Evolutionary conservation across 805 yeast species (phyloP).

Genomic region (Grigorovia jiainica): DNA sequence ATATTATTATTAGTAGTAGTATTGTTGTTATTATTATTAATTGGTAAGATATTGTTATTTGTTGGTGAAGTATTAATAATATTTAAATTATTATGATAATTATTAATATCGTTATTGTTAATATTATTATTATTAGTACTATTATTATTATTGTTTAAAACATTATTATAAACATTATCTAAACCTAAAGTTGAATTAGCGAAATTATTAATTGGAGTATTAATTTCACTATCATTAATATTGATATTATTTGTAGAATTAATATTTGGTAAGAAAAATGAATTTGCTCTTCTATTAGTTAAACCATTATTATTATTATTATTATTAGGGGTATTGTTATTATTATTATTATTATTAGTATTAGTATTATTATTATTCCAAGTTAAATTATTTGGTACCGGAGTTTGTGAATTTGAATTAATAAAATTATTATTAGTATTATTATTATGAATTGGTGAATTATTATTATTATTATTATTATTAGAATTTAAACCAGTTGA

Average conservation of each 20-base stretch:
- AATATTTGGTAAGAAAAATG: conserved; percentile 7
- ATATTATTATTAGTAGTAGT: background rate
- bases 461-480: background rate
- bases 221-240: background rate
- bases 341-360: background rate
- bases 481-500: background rate
- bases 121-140: background rate
- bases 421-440: background rate
- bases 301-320: background rate
- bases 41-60: background rate
- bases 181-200: background rate
- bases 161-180: background rate
- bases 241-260: background rate
- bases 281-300: conserved; percentile 10
- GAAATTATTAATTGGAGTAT: background rate
- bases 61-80: background rate
- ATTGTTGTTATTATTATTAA: background rate
- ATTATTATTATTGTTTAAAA: background rate
- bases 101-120: background rate
- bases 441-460: no score
- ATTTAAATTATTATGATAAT: background rate
- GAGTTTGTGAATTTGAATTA: background rate
- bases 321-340: background rate
- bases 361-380: conserved; percentile 3
- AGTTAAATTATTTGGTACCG: background rate